phyloP scores from a whole-genome alignment of 176 grass and related monocot genomes.

The Oryza officinalis region DNA sequence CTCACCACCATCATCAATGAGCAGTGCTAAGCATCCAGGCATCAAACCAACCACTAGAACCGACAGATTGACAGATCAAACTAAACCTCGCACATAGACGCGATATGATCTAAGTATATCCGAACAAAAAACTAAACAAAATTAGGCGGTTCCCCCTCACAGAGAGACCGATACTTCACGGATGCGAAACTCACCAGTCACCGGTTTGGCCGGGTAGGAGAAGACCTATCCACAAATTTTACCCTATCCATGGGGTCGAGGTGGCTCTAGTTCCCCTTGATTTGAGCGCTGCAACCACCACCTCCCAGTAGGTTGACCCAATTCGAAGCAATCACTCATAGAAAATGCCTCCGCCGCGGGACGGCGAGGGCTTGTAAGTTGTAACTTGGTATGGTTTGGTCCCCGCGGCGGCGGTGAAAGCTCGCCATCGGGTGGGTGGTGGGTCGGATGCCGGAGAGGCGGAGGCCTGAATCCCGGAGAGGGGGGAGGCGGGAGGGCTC shows the following conservation, averaged over 20 bases:
- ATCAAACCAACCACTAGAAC: background rate
- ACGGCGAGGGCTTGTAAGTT: background rate
- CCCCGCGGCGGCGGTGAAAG: background rate
- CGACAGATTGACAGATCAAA: background rate
- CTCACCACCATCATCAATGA: background rate
- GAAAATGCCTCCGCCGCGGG: background rate
- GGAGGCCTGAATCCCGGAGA: background rate
- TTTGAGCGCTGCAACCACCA: background rate
- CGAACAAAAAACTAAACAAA: background rate
- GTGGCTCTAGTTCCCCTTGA: background rate
- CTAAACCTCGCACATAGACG: background rate
- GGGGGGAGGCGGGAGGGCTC: background rate
- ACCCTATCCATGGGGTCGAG: background rate
- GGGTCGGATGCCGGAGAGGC: background rate
- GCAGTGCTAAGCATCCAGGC: background rate
- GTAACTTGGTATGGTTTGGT: background rate
- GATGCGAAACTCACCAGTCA: conserved; percentile 10
- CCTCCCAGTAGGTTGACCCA: background rate
- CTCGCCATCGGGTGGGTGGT: background rate
- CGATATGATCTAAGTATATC: background rate
- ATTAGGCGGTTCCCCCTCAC: background rate
- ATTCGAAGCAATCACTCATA: background rate
- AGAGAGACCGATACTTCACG: background rate
- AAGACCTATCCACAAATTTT: no score
- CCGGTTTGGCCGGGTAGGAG: background rate